Evolutionary conservation across 2,329 filamentous ascomycete species (phyloP), one percentile per base, ranked within the genome.

Genomic region (Chaetomium strumarium): DNA sequence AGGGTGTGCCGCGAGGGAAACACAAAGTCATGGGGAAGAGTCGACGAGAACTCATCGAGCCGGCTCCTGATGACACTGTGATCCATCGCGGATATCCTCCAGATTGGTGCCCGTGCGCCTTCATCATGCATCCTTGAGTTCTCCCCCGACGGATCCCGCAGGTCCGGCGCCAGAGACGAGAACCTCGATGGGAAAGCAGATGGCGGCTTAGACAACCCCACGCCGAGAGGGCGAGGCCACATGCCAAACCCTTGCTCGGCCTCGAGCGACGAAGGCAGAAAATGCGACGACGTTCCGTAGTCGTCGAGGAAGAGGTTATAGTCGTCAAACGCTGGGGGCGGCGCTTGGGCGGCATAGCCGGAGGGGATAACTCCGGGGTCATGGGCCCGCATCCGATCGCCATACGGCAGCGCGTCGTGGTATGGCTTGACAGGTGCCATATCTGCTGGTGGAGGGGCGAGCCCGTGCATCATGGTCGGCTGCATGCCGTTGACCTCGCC

Each of bases 1-100:
- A 88, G 65, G 0, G 85, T 86, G 58, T 87, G 78, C 3, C 85
- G 77, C 5, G 84, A 87, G 1, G 85, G 85, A 46, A 88, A 79
- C 3, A 81, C 75, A 58, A 88, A 88, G 59, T 82, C 80, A 48
- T 69, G 72, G 0, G 83, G 79, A 19, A 85, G 66, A 5, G 84
- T 77, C 1, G 75, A 72, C 0, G 79, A 79, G 57, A 85, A 85
- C 55, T 84, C 80, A 17, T 80, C 75, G 0, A 85, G 66, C n/a
- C 79, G 75, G 51, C 73, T 78, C 61, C 79, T 78, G 50, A 84
- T 81, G 11, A 74, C 68, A 5, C 70, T 73, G 60, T 82, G 76
- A 57, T 82, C 80, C 52, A 70, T 71, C 10, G 72, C 73, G 16
- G 77, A 81, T 36, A 82, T 78, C 52, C 70, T 71, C 66, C 74